These are phyloP conservation scores for Meyerozyma smithsonii DNA, from an alignment of 1,139 yeast species.

Conservation along the genomic window DNA sequence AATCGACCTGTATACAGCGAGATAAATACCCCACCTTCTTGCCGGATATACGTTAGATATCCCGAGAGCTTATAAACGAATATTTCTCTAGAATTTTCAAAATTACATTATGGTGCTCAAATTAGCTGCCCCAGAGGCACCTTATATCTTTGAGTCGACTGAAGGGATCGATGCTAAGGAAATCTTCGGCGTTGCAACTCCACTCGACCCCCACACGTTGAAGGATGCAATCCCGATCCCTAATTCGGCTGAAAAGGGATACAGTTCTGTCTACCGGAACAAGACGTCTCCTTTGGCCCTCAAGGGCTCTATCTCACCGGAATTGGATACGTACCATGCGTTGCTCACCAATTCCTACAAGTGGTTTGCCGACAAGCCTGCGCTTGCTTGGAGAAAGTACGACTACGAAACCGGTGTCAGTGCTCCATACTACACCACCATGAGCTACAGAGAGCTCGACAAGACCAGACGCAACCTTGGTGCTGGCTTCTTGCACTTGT, in stretches of 20 bases:
- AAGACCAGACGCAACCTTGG: conserved; percentile 14
- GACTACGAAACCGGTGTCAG: conserved; percentile 15
- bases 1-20: neutral
- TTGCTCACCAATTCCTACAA: neutral
- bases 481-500: conserved; percentile 18
- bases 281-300: conserved; percentile 17
- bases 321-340: neutral
- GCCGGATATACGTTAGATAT: neutral
- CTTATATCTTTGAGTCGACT: conserved; percentile 15
- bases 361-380: conserved; percentile 10
- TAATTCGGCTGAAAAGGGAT: conserved; percentile 27
- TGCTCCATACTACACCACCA: conserved; percentile 10
- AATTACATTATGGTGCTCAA: neutral
- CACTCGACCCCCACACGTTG: conserved; percentile 19
- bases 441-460: conserved; percentile 15
- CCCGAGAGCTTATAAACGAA: neutral
- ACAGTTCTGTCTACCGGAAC: conserved; percentile 31
- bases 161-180: conserved; percentile 9
- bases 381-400: conserved; percentile 16
- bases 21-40: neutral
- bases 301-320: conserved; percentile 18
- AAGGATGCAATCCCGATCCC: conserved; percentile 22
- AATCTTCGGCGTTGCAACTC: conserved; percentile 16
- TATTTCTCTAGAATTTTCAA: neutral
- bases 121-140: conserved; percentile 13